Base-by-base conservation (phyloP, 2,329 filamentous ascomycete genomes). In the Calonectria ilicicola region DNA sequence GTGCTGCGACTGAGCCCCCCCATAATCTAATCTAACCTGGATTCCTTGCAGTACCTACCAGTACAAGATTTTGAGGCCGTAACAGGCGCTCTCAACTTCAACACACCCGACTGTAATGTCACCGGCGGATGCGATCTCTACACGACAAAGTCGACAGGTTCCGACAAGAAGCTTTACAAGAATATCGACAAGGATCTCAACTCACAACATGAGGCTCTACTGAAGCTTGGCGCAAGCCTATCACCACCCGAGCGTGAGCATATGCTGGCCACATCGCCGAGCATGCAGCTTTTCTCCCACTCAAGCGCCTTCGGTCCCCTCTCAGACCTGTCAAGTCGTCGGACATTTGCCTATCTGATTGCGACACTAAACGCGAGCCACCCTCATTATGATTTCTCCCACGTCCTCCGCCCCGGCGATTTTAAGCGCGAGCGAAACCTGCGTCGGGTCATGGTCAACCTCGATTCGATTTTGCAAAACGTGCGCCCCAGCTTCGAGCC, bases 161-260 rank as follows among this genome's bases (percentile, higher is more conserved):
- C 93, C 75, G 97, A 99, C 83, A 98, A 98, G 90, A 98, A 98
- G 83, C 89, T 99, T 10, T 98, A 98, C 88, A 97, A 96, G 85
- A 94, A 93, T 82, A 98, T 99, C 81, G 96, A 98, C 82, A 92
- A 94, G 81, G 95, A 94, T 35, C 91, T 99, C 72, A 95, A 97
- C 83, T 94, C 94, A 44, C 95, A 98, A 84, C 95, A 98, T 88
- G 94, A 95, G 78, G 94, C 95, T 9, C 91, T 98, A 2, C 88
- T 98, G 63, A 93, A 95, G 75, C 91, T 98, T 32, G 96, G 96
- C 35, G 94, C 95, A 21, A 96, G 94, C 60, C 89, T 98, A 23
- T 97, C 96, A 26, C 95, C 96, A 32, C 95, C 95, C 1, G 92
- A 95, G 77, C 92, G 92, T 70, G 89, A 92, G 75, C 89, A 93